Percentiles rank a stretch among this genome's conserved stretches.
Conservation (phyloP, 768 basidiomycete species). For the Auriculariales sp. region DNA sequence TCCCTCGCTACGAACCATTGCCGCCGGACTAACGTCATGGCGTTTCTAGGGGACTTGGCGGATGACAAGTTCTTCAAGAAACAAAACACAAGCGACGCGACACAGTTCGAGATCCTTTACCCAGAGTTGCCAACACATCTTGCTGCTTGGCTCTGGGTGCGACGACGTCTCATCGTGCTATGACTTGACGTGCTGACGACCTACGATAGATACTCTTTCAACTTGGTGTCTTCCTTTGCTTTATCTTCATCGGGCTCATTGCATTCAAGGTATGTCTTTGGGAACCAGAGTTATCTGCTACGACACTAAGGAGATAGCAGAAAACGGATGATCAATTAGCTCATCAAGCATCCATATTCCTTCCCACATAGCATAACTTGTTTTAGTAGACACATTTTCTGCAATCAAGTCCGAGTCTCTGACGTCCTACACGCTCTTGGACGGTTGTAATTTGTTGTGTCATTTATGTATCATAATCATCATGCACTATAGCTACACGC, state of each 20-base stretch:
- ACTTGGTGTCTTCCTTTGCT: constrained; percentile 55
- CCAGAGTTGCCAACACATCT: not conserved
- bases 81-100: constrained; percentile 83
- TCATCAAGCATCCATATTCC: no score
- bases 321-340: no score
- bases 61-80: constrained; percentile 94
- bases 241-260: constrained; percentile 65
- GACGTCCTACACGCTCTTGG: no score
- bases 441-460: no score
- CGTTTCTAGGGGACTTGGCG: constrained; percentile 66
- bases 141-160: not conserved
- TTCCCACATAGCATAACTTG: no score
- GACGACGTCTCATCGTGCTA: not conserved
- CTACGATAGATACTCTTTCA: constrained; percentile 74
- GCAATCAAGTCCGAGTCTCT: no score
- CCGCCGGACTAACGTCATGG: not conserved
- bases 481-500: no score
- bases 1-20: not conserved
- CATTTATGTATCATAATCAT: no score
- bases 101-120: constrained; percentile 69
- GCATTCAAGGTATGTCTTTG: constrained; percentile 56
- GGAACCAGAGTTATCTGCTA: constrained; percentile 3
- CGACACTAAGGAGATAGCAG: no score
- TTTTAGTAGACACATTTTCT: no score
- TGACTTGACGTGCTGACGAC: constrained; percentile 53